A percentile compares a stretch with the other conserved stretches of the same genome.
Evolutionary conservation across 1,284 basidiomycete genomes (phyloP).

Genomic region (Coniferiporia sulphurascens): DNA sequence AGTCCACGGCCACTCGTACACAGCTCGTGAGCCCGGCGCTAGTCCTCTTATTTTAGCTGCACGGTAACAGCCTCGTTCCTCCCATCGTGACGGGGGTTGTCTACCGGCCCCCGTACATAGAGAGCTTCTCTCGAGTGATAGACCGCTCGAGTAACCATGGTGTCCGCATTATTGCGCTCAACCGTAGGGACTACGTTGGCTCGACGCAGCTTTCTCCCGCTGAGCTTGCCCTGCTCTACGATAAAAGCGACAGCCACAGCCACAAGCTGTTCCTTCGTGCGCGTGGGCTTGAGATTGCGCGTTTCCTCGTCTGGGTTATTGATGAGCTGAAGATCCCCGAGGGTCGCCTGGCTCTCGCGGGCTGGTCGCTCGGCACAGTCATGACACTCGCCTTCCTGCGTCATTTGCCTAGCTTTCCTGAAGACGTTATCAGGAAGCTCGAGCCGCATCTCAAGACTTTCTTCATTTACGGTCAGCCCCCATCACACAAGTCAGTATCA

Average conservation of each 20-base stretch:
- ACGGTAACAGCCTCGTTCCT: background rate
- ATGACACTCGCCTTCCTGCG: conserved; percentile 5
- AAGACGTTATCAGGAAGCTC: background rate
- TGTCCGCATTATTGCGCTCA: conserved; percentile 15
- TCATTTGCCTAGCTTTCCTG: conserved; percentile 1
- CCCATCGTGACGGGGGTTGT: background rate
- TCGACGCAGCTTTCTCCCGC: conserved; percentile 12
- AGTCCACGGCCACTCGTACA: conserved; percentile 11
- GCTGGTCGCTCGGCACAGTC: conserved; percentile 20
- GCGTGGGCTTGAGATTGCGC: conserved; percentile 14
- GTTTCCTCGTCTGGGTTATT: conserved; percentile 17
- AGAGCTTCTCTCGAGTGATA: conserved; percentile 6
- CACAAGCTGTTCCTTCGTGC: conserved; percentile 11
- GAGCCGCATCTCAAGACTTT: conserved; percentile 1
- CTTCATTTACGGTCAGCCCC: conserved; percentile 9
- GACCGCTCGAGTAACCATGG: background rate
- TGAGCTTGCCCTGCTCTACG: conserved; percentile 10
- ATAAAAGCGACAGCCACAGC: background rate
- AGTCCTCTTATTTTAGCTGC: background rate
- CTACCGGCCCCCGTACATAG: background rate
- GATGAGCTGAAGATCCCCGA: conserved; percentile 13
- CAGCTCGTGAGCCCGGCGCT: conserved; percentile 1
- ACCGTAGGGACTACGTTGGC: conserved; percentile 18
- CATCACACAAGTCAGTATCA: background rate
- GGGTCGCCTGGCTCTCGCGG: conserved; percentile 5